Percentiles rank a stretch among this genome's conserved stretches.
phyloP scores from a whole-genome alignment of 805 yeast species.

The Metschnikowia shivogae region DNA sequence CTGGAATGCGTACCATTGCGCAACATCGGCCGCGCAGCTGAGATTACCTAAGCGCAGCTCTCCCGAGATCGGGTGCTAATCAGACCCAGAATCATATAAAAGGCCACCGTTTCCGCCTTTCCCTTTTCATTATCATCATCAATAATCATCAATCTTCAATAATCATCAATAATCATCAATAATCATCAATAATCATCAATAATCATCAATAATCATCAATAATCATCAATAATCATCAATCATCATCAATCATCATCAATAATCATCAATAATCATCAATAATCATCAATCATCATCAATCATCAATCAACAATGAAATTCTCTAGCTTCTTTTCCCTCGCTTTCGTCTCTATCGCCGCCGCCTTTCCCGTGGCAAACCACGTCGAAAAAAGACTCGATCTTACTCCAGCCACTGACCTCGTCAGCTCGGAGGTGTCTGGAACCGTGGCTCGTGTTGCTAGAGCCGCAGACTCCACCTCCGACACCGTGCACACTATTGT shows the following conservation, averaged over 20 bases:
- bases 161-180: neutral
- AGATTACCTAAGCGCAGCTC: neutral
- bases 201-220: neutral
- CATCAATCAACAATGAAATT: conserved; percentile 7
- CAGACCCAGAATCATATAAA: neutral
- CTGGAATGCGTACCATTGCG: conserved; percentile 1
- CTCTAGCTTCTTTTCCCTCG: conserved; percentile 4
- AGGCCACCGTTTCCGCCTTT: neutral
- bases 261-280: too few species aligned
- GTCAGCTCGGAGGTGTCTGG: neutral
- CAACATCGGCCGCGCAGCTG: neutral
- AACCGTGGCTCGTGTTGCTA: neutral
- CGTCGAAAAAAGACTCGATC: conserved; percentile 2
- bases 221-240: neutral
- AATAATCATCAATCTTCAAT: neutral
- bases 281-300: neutral
- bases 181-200: neutral
- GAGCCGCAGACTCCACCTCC: neutral
- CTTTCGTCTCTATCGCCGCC: conserved; percentile 9
- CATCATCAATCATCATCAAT: neutral
- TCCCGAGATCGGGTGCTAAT: neutral
- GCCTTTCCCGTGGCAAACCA: conserved; percentile 7
- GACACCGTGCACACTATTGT: neutral
- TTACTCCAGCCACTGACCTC: neutral
- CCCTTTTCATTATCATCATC: neutral